These are phyloP conservation scores for Annulohypoxylon bovei DNA, from an alignment of 495 filamentous ascomycete species.

Conservation along the genomic window DNA sequence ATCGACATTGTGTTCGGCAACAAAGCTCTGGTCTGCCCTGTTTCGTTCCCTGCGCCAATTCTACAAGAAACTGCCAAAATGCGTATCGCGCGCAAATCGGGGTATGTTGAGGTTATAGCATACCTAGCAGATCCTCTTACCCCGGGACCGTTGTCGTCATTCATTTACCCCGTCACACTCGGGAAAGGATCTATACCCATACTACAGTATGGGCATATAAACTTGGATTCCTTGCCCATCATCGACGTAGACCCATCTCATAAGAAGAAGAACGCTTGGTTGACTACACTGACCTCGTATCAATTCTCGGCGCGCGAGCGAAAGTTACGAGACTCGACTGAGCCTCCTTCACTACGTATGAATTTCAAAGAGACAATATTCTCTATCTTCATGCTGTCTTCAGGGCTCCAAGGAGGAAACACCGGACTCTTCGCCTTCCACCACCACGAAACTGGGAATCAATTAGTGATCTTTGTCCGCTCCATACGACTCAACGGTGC, in stretches of 20 bases:
- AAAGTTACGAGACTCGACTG: conserved; percentile 38
- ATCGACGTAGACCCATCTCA: conserved; percentile 42
- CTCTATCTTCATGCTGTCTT: conserved; percentile 55
- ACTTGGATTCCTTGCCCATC: conserved; percentile 55
- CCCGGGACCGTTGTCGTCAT: conserved; percentile 32
- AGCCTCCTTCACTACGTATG: conserved; percentile 39
- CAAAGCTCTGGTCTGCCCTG: conserved; percentile 21
- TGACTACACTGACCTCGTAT: conserved; percentile 48
- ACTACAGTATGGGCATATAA: conserved; percentile 52
- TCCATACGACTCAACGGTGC: conserved; percentile 54
- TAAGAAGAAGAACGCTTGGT: conserved; percentile 44
- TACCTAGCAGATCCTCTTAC: conserved; percentile 45
- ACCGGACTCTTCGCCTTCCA: conserved; percentile 52
- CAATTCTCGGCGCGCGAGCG: conserved; percentile 56
- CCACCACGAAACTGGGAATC: conserved; percentile 42
- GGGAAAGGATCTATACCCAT: conserved; percentile 34
- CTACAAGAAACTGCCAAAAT: conserved; percentile 45
- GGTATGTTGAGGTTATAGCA: conserved; percentile 58
- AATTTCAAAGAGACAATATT: conserved; percentile 62
- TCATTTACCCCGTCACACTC: conserved; percentile 45
- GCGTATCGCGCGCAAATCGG: conserved; percentile 57
- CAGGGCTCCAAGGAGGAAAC: conserved; percentile 52
- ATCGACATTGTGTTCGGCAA: conserved; percentile 49
- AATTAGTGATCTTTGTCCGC: conserved; percentile 54
- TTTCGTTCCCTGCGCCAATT: conserved; percentile 57